Base-by-base conservation (phyloP, 2,329 filamentous ascomycete species). In the Cladorrhinum sp. region DNA sequence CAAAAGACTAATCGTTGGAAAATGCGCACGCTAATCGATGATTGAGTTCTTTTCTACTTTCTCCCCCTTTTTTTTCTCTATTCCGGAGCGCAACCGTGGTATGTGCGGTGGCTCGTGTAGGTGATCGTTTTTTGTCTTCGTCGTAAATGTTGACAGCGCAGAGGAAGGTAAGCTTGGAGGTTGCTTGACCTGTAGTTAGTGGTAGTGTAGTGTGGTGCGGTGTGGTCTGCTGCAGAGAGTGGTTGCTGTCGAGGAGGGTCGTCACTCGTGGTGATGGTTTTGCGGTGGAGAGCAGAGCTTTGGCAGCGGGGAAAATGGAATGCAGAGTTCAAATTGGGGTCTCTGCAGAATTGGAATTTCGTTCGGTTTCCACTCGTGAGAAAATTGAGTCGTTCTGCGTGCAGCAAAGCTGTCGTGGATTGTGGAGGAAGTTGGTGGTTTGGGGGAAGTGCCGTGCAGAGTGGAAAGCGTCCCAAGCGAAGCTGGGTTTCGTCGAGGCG, bases 401-500 rank as follows among this genome's bases (percentile, higher is more conserved):
- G 49, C 23, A 51, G 45, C 23, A 25, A 50, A 41, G 32, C 24
- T 55, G 52, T 22, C n/a, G 41, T 45, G 18, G n/a, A 22, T 45
- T 45, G 18, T 45, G 41, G 41, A 18, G 16, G 18, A 7, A 22
- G 41, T 45, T 32, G 29, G 13, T 6, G 29, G 41, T 45, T 45
- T 45, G 41, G 41, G 32, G 32, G 32, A 36, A 36, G 32, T 4
- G 10, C 52, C 29, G 52, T 55, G 52, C n/a, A n/a, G n/a, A n/a
- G n/a, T 54, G 32, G 29, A 25, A 56, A 45, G 20, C 38, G 23
- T n/a, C 29, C 20, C 16, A 45, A 56, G 36, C 24, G 38, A 45
- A 45, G 38, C 53, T 56, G 53, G 41, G 38, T 41, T 50, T 60
- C 48, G 48, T 64, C 57, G 54, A 64, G 29, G 50, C 55, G 59